Base-by-base conservation (phyloP, 192 early-diverging fungal genomes). In the Haplosporangium gracile region DNA sequence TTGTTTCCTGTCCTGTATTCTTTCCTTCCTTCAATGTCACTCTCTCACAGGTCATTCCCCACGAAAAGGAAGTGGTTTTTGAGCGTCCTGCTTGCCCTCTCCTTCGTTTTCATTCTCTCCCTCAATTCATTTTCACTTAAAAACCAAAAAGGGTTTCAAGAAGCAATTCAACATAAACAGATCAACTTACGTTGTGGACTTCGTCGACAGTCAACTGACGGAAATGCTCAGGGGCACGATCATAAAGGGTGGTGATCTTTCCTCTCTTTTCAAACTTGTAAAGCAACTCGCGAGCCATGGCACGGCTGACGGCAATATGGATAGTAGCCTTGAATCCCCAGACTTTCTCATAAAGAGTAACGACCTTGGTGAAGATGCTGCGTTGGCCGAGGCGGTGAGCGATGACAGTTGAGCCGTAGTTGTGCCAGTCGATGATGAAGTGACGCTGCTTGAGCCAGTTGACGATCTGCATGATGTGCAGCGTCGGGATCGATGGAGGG, bases 381-480 rank as follows among this genome's bases (percentile, higher is more conserved):
- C 75, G 38, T 29, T 85, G 51, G 16, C 96, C 96, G 32, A 97
- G 77, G 65, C 89, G 92, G 42, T 97, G 78, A 15, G 90, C 94
- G 42, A 99, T 94, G 42, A 99, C 92, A 5, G 97, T 95, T 82
- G 94, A 95, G 32, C 98, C 98, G 86, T 97, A 97, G 88, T 99
- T 99, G 83, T 99, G 98, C 98, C 98, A 99, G 88, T 99, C 98
- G 60, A 99, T 96, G 65, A 99, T 90, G 7, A 99, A 88, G 68
- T 90, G 90, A 24, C 93, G 88, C 39, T 93, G 89, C n/a, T 93
- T 92, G 34, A 96, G 29, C 72, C 92, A 91, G 40, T 91, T 89
- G 18, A 95, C 90, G 6, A 94, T 69, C 36, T 95, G 96, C 45
- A 92, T 95, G 76, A 99, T 91, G 6, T 93, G 47, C 70, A 99